phyloP scores from a whole-genome alignment of 257 asterid species.

The Primulina huaijiensis region DNA sequence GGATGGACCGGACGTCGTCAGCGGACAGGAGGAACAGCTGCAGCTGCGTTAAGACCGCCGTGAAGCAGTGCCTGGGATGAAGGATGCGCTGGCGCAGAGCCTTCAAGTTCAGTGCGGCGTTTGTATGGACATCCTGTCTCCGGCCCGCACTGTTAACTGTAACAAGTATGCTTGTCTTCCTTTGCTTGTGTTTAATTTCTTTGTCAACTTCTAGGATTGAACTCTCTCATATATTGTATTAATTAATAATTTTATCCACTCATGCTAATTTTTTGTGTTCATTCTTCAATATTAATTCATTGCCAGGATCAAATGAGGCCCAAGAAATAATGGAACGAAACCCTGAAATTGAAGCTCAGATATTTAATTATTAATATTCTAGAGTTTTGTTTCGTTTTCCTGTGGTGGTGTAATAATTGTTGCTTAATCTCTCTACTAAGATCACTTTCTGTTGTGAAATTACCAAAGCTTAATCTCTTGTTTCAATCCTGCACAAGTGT shows the following conservation, averaged over 20 bases:
- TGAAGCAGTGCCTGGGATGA: constrained; percentile 27
- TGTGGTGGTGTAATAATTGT: neutral
- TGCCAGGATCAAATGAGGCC: neutral
- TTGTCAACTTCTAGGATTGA: too few relatives aligned
- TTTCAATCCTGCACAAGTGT: too few relatives aligned
- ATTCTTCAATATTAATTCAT: neutral
- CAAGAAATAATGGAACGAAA: neutral
- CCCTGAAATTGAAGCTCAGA: neutral
- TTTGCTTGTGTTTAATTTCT: too few relatives aligned
- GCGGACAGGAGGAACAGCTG: constrained; percentile 35
- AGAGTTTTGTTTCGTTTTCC: neutral
- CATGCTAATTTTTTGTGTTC: neutral
- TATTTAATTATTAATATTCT: too few relatives aligned
- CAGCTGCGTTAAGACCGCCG: constrained; percentile 40
- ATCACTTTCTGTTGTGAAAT: too few relatives aligned
- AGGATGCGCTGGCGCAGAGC: constrained; percentile 40
- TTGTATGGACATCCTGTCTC: constrained; percentile 34
- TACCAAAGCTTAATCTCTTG: too few relatives aligned
- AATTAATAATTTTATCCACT: too few relatives aligned
- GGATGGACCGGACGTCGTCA: constrained; percentile 14
- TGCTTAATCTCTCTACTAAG: neutral
- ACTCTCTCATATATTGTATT: too few relatives aligned
- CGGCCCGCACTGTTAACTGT: constrained; percentile 34
- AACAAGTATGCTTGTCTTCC: constrained; percentile 20
- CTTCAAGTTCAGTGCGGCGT: constrained; percentile 38